phyloP scores from a whole-genome alignment of 805 yeast species.

The Blastobotrys mokoenaii region DNA sequence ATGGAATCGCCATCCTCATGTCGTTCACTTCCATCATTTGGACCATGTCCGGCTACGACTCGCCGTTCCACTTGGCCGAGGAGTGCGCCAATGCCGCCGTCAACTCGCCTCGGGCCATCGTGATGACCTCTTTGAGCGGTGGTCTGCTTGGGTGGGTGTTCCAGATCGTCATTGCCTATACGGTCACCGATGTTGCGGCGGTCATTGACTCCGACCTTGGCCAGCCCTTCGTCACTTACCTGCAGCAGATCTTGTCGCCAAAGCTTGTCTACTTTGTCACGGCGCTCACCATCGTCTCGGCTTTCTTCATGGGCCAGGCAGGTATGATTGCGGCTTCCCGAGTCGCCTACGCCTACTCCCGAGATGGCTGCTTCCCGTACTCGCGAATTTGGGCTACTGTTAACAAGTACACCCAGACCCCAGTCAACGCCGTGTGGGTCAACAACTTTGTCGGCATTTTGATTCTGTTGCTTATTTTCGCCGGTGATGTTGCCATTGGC shows the following conservation, averaged over 20 bases:
- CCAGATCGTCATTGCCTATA: conserved; percentile 45
- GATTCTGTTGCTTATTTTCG: conserved; percentile 50
- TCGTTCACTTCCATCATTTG: conserved; percentile 63
- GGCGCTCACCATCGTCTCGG: conserved; percentile 53
- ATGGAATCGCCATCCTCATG: conserved; percentile 47
- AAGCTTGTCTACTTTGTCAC: conserved; percentile 54
- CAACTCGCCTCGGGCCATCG: conserved; percentile 59
- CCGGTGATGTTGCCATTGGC: conserved; percentile 50
- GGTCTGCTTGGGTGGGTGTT: conserved; percentile 52
- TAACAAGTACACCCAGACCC: conserved; percentile 48
- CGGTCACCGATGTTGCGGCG: background rate
- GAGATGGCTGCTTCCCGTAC: conserved; percentile 69
- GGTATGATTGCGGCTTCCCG: conserved; percentile 57
- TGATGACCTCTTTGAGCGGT: conserved; percentile 50
- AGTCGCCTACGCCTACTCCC: conserved; percentile 67
- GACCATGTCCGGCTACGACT: conserved; percentile 70
- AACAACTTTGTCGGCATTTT: conserved; percentile 31
- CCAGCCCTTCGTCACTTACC: conserved; percentile 52
- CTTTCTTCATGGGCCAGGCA: conserved; percentile 54
- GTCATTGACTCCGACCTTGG: conserved; percentile 16
- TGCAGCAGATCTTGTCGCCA: conserved; percentile 48
- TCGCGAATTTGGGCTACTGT: conserved; percentile 49
- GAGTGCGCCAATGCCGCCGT: conserved; percentile 56
- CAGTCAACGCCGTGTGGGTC: conserved; percentile 54
- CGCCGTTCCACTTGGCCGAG: conserved; percentile 66